Evolutionary conservation across 768 basidiomycete genomes (phyloP), one percentile per base, ranked within the genome.

Genomic region (Saitozyma sp.): DNA sequence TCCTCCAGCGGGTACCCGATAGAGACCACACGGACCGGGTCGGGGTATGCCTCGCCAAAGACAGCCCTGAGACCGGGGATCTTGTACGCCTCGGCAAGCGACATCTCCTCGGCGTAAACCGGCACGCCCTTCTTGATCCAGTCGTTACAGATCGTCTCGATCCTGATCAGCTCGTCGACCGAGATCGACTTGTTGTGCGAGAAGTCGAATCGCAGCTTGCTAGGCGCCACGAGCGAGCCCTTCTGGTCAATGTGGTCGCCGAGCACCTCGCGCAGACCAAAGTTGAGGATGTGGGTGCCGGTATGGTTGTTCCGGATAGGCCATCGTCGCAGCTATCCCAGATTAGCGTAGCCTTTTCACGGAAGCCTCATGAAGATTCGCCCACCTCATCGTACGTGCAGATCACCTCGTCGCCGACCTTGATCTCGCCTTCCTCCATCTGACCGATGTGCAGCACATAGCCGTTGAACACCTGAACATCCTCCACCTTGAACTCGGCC

Each of bases 191-290:
- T 84, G 79, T 96, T 97, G 82, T 99, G 96, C 16, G 92, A 94
- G 80, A 98, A 99, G 80, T 99, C 96, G 81, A 99, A 99, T 16
- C 96, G 91, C 29, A 99, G 86, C 80, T 96, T 97, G 20, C 88
- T 86, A 0, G 93, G 92, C 1, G 96, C 93, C 65, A 99, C 96
- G 51, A 99, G 86, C 4, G 96, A 98, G 40, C 96, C 96, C 77
- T 91, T 96, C 78, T 99, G 96, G 79, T 98, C 96, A 63, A 98
- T 89, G 74, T 98, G 96, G 77, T 97, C 93, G 29, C 96, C 96
- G 10, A 98, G 87, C 10, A 92, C 86, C 75, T 98, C 96, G 42
- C 96, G 89, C 3, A 99, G 85, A 57, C 83, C 86, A 74, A 84
- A 99, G 83, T 99, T 99, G 70, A 99, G 89, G 70, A 99, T 96